phyloP scores from a whole-genome alignment of 192 early-diverging fungal species.

The Coemansia guatemalensis region DNA sequence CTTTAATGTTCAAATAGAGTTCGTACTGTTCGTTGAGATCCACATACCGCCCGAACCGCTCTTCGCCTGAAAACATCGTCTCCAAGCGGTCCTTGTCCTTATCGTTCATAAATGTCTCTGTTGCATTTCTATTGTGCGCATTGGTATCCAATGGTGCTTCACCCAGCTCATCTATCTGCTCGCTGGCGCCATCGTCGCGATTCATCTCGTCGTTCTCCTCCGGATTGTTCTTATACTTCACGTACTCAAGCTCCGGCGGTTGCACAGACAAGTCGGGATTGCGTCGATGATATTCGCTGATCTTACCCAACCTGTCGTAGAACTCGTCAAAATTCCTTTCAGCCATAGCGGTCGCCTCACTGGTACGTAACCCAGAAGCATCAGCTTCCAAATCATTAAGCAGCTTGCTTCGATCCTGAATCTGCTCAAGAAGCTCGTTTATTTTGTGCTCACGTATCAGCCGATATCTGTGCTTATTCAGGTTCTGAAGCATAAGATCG shows the following conservation, averaged over 20 bases:
- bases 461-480: slow-evolving; percentile 80
- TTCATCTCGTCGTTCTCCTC: slow-evolving; percentile 55
- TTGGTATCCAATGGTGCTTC: not conserved
- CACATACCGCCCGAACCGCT: slow-evolving; percentile 77
- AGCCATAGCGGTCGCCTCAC: slow-evolving; percentile 71
- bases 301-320: slow-evolving; percentile 75
- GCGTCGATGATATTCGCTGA: slow-evolving; percentile 79
- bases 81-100: slow-evolving; percentile 62
- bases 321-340: slow-evolving; percentile 80
- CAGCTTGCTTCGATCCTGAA: slow-evolving; percentile 63
- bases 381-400: slow-evolving; percentile 71
- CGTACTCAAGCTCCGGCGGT: slow-evolving; percentile 79
- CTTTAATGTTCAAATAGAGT: slow-evolving; percentile 80
- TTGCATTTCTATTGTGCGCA: slow-evolving; percentile 5
- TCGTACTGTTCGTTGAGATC: slow-evolving; percentile 82
- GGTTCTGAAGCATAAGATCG: slow-evolving; percentile 71
- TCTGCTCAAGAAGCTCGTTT: slow-evolving; percentile 64
- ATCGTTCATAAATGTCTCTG: slow-evolving; percentile 33
- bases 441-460: slow-evolving; percentile 83
- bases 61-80: slow-evolving; percentile 91
- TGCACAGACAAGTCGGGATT: slow-evolving; percentile 75
- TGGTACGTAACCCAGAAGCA: slow-evolving; percentile 64
- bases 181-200: slow-evolving; percentile 28
- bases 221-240: slow-evolving; percentile 51
- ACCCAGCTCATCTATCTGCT: not conserved